Conservation (phyloP, 768 basidiomycete species). For the Mrakia frigida region DNA sequence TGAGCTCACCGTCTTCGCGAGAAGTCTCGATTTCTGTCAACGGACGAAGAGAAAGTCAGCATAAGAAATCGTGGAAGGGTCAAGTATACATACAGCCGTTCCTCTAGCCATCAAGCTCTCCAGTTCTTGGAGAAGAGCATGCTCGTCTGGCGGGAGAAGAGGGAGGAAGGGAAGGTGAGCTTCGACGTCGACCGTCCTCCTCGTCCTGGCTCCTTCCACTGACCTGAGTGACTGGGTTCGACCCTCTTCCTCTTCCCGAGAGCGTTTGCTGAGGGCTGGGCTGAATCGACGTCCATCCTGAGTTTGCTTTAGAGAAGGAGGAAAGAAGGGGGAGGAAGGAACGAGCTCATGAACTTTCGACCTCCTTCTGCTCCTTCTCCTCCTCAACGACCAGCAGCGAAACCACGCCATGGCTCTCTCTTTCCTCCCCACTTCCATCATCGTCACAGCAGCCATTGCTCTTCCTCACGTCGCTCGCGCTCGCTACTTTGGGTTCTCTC, state of each 20-base stretch:
- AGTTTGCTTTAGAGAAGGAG: not conserved
- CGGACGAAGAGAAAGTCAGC: not conserved
- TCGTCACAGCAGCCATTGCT: not conserved
- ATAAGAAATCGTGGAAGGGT: not conserved
- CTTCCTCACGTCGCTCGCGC: not conserved
- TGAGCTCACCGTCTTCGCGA: slow-evolving; percentile 17
- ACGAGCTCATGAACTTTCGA: not conserved
- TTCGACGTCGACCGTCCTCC: not conserved
- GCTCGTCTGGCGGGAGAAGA: slow-evolving; percentile 1
- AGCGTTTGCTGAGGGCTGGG: not conserved
- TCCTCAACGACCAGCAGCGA: not conserved
- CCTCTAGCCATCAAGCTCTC: slow-evolving; percentile 5
- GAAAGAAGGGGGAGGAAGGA: not conserved
- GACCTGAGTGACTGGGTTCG: not conserved
- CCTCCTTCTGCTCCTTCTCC: not conserved
- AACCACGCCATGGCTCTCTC: not conserved
- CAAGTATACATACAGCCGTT: not conserved
- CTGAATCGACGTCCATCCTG: not conserved
- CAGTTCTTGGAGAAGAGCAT: slow-evolving; percentile 7
- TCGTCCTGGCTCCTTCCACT: not conserved
- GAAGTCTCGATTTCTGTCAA: slow-evolving; percentile 10
- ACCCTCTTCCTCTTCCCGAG: not conserved
- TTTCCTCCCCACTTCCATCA: not conserved
- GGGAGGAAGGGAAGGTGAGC: not conserved
- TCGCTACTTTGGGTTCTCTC: not conserved